These are phyloP conservation scores for Gastrolobium villosum DNA, from an alignment of 306 rosid species.

Conservation along the genomic window DNA sequence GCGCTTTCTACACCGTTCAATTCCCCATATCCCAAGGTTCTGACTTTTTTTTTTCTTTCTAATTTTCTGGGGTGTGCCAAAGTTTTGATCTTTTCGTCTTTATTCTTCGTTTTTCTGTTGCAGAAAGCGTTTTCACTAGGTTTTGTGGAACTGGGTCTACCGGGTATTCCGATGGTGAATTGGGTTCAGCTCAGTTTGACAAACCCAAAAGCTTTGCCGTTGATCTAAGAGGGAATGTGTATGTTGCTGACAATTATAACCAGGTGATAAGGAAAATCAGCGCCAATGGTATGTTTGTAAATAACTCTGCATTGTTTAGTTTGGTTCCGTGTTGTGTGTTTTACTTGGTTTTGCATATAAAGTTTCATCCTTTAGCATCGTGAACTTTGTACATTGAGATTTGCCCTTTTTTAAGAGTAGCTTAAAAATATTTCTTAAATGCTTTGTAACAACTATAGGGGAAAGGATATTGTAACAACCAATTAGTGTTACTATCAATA, in stretches of 20 bases:
- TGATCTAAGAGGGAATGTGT: constrained; percentile 69
- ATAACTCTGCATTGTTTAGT: not conserved
- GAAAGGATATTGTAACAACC: too few relatives aligned
- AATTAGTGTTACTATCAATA: too few relatives aligned
- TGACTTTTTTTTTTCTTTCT: not conserved
- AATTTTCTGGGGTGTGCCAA: not conserved
- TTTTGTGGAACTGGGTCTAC: constrained; percentile 54
- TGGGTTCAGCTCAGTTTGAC: constrained; percentile 56
- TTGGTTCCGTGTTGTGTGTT: not conserved
- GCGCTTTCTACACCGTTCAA: constrained; percentile 61
- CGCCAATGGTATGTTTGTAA: constrained; percentile 54
- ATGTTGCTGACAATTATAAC: constrained; percentile 68
- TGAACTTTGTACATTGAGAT: too few relatives aligned
- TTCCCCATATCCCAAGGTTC: constrained; percentile 69
- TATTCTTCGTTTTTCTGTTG: constrained; percentile 4
- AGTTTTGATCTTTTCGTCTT: constrained; percentile 13
- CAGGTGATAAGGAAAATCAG: constrained; percentile 68
- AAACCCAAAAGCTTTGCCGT: constrained; percentile 72
- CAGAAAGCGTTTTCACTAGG: constrained; percentile 60
- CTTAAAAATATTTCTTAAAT: too few relatives aligned
- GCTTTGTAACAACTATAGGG: too few relatives aligned
- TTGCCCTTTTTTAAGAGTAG: too few relatives aligned
- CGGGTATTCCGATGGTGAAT: constrained; percentile 74
- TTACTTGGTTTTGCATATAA: constrained; percentile 7
- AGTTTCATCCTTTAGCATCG: not conserved